Evolutionary conservation across 2,329 filamentous ascomycete species (phyloP).

Genomic region (Scedosporium dehoogii): DNA sequence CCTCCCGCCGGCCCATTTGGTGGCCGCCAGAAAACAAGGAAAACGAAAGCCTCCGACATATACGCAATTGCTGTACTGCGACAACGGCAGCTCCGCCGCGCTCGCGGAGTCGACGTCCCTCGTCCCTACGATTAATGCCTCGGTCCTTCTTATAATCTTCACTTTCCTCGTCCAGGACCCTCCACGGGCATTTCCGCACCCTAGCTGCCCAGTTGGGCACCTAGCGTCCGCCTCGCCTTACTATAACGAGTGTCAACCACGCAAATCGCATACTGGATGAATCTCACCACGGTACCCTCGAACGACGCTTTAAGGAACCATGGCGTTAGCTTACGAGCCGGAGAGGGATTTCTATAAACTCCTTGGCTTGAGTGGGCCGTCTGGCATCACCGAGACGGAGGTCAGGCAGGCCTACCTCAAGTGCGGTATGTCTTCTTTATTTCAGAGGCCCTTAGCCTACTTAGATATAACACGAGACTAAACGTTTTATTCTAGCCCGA

Average conservation of each 20-base stretch:
- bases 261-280: not conserved
- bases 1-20: not conserved
- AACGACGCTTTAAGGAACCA: not conserved
- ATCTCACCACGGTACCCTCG: not conserved
- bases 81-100: not conserved
- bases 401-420: conserved; percentile 6
- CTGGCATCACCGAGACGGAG: not conserved
- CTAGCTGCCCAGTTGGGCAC: conserved; percentile 3
- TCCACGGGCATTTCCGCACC: not conserved
- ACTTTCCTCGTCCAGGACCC: not conserved
- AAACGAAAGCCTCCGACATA: not conserved
- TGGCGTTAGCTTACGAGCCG: conserved; percentile 2
- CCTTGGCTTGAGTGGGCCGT: conserved; percentile 40
- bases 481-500: conserved; percentile 43
- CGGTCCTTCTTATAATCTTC: not conserved
- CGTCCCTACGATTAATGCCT: not conserved
- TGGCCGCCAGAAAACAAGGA: not conserved
- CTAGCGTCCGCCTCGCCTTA: not conserved
- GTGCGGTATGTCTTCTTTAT: conserved; percentile 3
- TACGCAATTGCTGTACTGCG: not conserved
- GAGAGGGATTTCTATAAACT: conserved; percentile 74
- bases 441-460: not conserved
- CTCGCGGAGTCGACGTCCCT: not conserved
- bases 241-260: not conserved
- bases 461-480: not conserved